Evolutionary conservation across 192 early-diverging fungal species (phyloP).

Genomic region (Linnemannia zychae): DNA sequence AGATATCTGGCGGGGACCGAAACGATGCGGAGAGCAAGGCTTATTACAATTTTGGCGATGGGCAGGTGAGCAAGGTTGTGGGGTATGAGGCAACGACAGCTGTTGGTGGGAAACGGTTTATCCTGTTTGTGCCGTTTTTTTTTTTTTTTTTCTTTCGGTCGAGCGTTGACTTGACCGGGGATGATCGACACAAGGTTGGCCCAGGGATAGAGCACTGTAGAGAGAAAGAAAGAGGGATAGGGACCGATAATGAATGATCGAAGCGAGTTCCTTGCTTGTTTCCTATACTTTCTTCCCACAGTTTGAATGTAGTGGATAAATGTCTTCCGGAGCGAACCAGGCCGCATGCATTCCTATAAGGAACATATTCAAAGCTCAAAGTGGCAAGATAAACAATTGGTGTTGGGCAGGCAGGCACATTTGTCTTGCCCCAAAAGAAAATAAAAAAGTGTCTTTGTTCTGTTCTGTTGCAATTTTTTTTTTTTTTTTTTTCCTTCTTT

Average conservation of each 20-base stretch:
- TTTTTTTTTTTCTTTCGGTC: too few species aligned
- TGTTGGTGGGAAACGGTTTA: background rate
- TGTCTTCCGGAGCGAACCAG: background rate
- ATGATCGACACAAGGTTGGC: background rate
- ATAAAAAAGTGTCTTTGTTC: background rate
- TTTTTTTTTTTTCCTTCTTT: constrained; percentile 10
- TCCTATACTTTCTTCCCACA: background rate
- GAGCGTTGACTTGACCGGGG: background rate
- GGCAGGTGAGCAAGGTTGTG: background rate
- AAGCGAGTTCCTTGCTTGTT: background rate
- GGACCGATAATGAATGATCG: background rate
- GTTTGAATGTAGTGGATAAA: background rate
- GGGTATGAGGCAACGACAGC: background rate
- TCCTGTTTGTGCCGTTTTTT: background rate
- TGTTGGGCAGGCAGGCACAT: background rate
- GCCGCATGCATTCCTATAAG: background rate
- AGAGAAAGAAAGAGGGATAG: background rate
- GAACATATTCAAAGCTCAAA: background rate
- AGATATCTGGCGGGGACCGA: background rate
- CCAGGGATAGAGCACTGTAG: background rate
- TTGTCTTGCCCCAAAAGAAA: background rate
- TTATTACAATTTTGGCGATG: background rate
- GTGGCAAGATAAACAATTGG: background rate
- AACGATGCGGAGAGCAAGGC: background rate
- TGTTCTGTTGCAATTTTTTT: too few species aligned